phyloP scores from a whole-genome alignment of 2,329 filamentous ascomycete genomes.

The Colletotrichum destructivum region DNA sequence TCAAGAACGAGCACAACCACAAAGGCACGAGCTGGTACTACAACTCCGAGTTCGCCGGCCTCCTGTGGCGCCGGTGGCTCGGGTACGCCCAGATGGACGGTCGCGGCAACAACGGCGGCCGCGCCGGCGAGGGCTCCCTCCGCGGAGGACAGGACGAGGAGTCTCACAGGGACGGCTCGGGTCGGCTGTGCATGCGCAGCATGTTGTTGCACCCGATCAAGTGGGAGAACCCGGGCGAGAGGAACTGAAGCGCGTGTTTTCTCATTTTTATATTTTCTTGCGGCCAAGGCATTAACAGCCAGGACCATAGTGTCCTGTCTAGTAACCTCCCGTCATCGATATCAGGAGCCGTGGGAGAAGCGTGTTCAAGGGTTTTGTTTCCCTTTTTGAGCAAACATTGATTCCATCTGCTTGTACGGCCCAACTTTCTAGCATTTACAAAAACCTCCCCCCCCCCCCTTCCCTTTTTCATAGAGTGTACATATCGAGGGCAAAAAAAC shows the following conservation, averaged over 20 bases:
- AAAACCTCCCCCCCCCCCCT: not conserved
- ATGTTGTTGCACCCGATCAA: slow-evolving; percentile 90
- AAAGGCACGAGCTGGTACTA: slow-evolving; percentile 89
- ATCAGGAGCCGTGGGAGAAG: slow-evolving; percentile 17
- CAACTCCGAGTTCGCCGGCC: slow-evolving; percentile 81
- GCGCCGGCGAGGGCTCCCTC: slow-evolving; percentile 61
- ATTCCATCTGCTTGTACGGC: not conserved
- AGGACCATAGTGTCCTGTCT: not conserved
- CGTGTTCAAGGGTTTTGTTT: slow-evolving; percentile 8
- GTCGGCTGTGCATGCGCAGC: slow-evolving; percentile 83
- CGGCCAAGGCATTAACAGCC: not conserved
- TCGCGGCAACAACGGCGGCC: slow-evolving; percentile 64
- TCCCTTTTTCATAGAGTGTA: slow-evolving; percentile 28
- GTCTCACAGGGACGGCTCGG: slow-evolving; percentile 60
- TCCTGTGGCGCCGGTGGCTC: slow-evolving; percentile 87
- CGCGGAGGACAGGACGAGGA: slow-evolving; percentile 69
- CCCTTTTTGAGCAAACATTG: slow-evolving; percentile 19
- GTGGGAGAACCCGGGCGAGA: slow-evolving; percentile 68
- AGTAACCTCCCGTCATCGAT: not conserved
- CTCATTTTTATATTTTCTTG: not conserved
- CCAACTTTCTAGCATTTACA: slow-evolving; percentile 13
- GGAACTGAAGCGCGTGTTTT: slow-evolving; percentile 25
- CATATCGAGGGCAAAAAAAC: slow-evolving; percentile 31
- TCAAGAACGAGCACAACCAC: slow-evolving; percentile 85
- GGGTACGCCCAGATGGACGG: slow-evolving; percentile 70